Evolutionary conservation across 305 asterid species (phyloP), one percentile per base, ranked within the genome.

Genomic region (Striga hermonthica): DNA sequence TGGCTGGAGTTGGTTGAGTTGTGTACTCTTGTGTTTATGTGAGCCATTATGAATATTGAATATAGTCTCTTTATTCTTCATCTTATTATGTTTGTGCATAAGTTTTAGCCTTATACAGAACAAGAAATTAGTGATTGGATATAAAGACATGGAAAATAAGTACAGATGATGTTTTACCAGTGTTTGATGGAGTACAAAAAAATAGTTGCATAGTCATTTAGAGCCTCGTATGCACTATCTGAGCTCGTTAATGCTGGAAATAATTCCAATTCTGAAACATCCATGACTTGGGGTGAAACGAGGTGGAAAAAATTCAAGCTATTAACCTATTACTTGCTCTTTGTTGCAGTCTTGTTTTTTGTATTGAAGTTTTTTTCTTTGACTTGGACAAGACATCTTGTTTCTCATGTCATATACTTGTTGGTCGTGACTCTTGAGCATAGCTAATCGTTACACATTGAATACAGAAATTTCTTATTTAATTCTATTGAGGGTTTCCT

Each of bases 371-470:
- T 13, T 52, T 47, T 47, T 4, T 11, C 54, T 12, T 47, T 16
- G 3, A 7, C 16, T 47, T 13, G 14, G 15, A 34, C 10, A 3
- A 52, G 35, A 7, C 7, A 4, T 52, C 35, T 3, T 52, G 6
- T 52, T 14, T 7, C 2, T 7, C 47, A 41, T 6, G 47, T 41
- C 7, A 41, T 6, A 41, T 41, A 3, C 6, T 41, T 41, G 47
- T 8, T 5, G 47, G 7, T 10, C 50, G 9, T 13, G 55, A 14
- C 55, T 10, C 34, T 58, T 11, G 43, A 67, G 45, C 45, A 9
- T 47, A 40, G 35, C 7, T 73, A 28, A 15, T 67, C 52, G 36
- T 66, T 48, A 57, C 43, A 22, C 31, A 2, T 62, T 22, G 66
- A 12, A 57, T 12, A 56, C 11, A 1, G 62, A 67, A 0, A 37